Conservation (phyloP, 164 flowering plant species). For the Berberis thunbergii region DNA sequence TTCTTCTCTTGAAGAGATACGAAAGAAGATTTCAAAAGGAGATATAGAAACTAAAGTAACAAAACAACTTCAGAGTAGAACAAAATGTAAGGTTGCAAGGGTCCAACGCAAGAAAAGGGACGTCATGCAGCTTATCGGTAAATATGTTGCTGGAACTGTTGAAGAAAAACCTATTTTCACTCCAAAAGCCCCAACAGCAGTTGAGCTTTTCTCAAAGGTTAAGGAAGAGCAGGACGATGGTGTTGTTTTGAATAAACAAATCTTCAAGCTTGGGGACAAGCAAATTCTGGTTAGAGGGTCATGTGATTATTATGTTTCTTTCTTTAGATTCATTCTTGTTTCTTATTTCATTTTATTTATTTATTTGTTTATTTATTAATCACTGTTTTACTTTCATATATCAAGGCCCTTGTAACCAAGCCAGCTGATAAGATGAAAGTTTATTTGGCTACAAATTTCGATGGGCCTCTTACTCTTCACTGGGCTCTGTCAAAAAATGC, state of each 20-base stretch:
- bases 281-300: slow-evolving; percentile 63
- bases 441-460: slow-evolving; percentile 59
- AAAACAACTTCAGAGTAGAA: slow-evolving; percentile 37
- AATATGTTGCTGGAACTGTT: slow-evolving; percentile 26
- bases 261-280: slow-evolving; percentile 48
- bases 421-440: slow-evolving; percentile 50
- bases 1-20: slow-evolving; percentile 49
- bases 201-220: slow-evolving; percentile 50
- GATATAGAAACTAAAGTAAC: slow-evolving; percentile 48
- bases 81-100: slow-evolving; percentile 33
- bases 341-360: too few relatives aligned
- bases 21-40: slow-evolving; percentile 54
- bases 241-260: slow-evolving; percentile 37
- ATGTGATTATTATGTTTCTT: background rate
- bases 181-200: slow-evolving; percentile 37
- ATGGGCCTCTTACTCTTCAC: slow-evolving; percentile 68
- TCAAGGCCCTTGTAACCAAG: slow-evolving; percentile 71
- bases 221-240: slow-evolving; percentile 52
- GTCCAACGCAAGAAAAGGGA: slow-evolving; percentile 89
- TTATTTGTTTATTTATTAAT: background rate
- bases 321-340: background rate
- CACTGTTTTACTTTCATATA: slow-evolving; percentile 4
- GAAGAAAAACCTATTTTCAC: slow-evolving; percentile 19
- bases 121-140: slow-evolving; percentile 47
- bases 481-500: slow-evolving; percentile 74